These are phyloP conservation scores for Neoboletus magnificus DNA, from an alignment of 768 basidiomycete species.

Conservation along the genomic window DNA sequence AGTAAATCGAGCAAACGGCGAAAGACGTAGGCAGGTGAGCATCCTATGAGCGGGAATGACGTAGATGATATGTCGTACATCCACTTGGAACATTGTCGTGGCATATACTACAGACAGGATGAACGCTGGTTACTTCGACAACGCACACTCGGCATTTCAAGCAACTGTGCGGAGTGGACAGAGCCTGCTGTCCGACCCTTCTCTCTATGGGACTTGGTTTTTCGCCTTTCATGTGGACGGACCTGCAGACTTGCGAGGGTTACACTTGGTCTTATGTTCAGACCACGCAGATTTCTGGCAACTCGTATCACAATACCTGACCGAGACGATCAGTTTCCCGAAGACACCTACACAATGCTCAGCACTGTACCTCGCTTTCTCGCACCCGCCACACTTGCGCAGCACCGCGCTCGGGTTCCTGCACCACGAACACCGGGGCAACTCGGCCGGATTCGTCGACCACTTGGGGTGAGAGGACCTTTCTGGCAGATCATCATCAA, in stretches of 20 bases:
- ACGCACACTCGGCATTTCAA: neutral
- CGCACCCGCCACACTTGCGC: constrained; percentile 49
- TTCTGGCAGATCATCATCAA: constrained; percentile 29
- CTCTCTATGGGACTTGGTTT: neutral
- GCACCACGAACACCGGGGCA: constrained; percentile 64
- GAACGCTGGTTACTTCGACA: neutral
- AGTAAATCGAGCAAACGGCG: constrained; percentile 54
- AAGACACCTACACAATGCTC: neutral
- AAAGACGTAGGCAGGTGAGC: constrained; percentile 15
- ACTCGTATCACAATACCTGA: constrained; percentile 14
- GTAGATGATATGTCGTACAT: constrained; percentile 8
- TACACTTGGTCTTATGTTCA: constrained; percentile 14
- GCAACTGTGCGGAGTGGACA: neutral
- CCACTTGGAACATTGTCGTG: neutral
- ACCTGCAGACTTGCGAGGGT: neutral
- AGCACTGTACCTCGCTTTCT: constrained; percentile 35
- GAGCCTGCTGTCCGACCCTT: neutral
- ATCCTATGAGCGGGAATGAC: neutral
- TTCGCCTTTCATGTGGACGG: neutral
- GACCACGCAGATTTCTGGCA: constrained; percentile 18
- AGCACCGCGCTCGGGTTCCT: constrained; percentile 58
- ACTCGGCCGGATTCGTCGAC: constrained; percentile 44
- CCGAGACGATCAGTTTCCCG: neutral
- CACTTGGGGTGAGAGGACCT: constrained; percentile 43
- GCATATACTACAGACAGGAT: neutral